These are phyloP conservation scores for Leccinellum luteum DNA, from an alignment of 768 basidiomycete species.

Conservation along the genomic window DNA sequence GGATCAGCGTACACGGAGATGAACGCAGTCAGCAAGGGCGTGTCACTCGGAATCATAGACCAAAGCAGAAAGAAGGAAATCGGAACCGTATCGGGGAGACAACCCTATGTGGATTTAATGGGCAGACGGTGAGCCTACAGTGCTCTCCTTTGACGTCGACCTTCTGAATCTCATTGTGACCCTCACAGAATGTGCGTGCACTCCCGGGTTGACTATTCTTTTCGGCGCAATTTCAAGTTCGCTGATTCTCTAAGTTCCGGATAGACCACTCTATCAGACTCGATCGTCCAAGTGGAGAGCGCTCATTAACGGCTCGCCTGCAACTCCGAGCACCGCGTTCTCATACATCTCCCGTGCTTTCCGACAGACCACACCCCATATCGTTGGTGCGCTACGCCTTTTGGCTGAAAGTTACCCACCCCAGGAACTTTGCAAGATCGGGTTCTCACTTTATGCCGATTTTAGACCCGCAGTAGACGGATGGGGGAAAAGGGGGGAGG, in stretches of 20 bases:
- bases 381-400: conserved; percentile 75
- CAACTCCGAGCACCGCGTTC: conserved; percentile 71
- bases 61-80: conserved; percentile 49
- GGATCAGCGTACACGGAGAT: conserved; percentile 93
- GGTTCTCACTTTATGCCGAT: conserved; percentile 78
- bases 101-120: conserved; percentile 87
- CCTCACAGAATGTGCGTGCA: conserved; percentile 41
- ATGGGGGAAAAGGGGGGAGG: conserved; percentile 83
- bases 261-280: conserved; percentile 77
- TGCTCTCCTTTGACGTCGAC: not conserved
- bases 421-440: conserved; percentile 59
- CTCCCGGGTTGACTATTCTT: not conserved
- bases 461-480: conserved; percentile 80
- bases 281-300: conserved; percentile 77
- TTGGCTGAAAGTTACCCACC: conserved; percentile 59
- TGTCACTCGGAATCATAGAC: conserved; percentile 76
- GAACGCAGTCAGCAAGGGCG: conserved; percentile 84
- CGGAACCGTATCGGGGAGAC: conserved; percentile 53
- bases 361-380: conserved; percentile 71
- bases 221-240: not conserved
- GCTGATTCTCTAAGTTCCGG: conserved; percentile 3
- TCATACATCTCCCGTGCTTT: conserved; percentile 80
- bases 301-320: conserved; percentile 66
- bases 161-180: not conserved
- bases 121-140: conserved; percentile 53